Evolutionary conservation across 768 basidiomycete species (phyloP).

Genomic region (Termitomyces sp.): DNA sequence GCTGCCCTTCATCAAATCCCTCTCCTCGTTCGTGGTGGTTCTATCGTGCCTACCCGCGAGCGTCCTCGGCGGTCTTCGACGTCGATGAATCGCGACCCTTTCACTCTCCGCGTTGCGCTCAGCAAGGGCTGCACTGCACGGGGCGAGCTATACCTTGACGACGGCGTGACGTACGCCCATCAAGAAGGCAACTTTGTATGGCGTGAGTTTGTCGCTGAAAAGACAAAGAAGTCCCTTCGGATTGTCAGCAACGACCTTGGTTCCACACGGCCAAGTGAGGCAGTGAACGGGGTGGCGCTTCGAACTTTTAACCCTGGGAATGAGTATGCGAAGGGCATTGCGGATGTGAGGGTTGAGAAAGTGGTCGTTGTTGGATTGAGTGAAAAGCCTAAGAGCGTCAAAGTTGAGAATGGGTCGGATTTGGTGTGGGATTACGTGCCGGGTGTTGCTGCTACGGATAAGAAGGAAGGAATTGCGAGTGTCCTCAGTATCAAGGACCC

Average conservation of each 20-base stretch:
- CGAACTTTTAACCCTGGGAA: constrained; percentile 51
- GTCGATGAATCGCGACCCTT: constrained; percentile 88
- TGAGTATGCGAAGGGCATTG: constrained; percentile 60
- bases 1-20: constrained; percentile 80
- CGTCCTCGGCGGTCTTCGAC: constrained; percentile 81
- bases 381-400: constrained; percentile 56
- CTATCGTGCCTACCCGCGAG: constrained; percentile 82
- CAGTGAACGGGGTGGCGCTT: constrained; percentile 47
- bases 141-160: constrained; percentile 94
- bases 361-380: constrained; percentile 73
- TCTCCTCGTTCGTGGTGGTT: constrained; percentile 84
- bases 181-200: constrained; percentile 76
- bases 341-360: constrained; percentile 73
- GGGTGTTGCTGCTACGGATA: constrained; percentile 50
- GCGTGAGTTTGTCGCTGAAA: constrained; percentile 65
- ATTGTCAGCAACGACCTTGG: constrained; percentile 55
- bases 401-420: constrained; percentile 38
- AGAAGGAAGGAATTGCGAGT: constrained; percentile 61
- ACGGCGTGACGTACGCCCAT: constrained; percentile 80
- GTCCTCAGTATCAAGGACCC: constrained; percentile 76
- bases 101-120: constrained; percentile 84
- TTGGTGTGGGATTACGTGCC: constrained; percentile 65
- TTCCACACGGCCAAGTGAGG: constrained; percentile 31
- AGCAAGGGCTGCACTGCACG: constrained; percentile 50
- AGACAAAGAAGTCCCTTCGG: constrained; percentile 35